Base-by-base conservation (phyloP, 805 yeast genomes). In the Sugiyamaella valdiviana region DNA sequence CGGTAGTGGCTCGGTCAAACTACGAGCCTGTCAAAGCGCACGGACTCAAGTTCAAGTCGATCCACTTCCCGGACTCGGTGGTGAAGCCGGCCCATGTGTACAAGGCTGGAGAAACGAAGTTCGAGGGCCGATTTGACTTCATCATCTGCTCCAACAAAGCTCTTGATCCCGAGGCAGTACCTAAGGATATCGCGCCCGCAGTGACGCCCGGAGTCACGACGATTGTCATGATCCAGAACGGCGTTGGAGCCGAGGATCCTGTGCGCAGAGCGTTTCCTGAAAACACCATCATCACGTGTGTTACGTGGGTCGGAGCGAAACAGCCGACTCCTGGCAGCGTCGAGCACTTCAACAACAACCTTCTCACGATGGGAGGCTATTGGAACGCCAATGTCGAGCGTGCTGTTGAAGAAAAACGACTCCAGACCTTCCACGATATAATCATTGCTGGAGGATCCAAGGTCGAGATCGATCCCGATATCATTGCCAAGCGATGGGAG, bases 281-380 rank as follows among this genome's bases (percentile, higher is more conserved):
- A 3, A 52, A 52, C 42, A 42, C 53, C 7, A 40, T 52, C 16
- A 39, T 52, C 20, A 39, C 51, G 9, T 50, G 56, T 32, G 56
- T 52, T 12, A 46, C 56, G 6, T 52, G 56, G 56, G 51, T 47
- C 12, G 48, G 49, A 4, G 53, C 51, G 7, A 39, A 37, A 36
- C 53, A 52, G 39, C 21, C 38, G 22, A 41, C 22, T 4, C 46
- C 49, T 6, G 56, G 56, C 3, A 41, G 6, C 6, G 44, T 52
- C 15, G 23, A 59, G 21, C 85, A 82, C 51, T 65, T 69, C 29
- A 75, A 73, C 43, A 63, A 66, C 39, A 85, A 82, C 51, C 62
- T 64, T 44, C 63, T 75, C 10, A 51, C 67, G 12, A 68, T 80
- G 38, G 80, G 83, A 43, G 72, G 77, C 17, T 78, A 78, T 56